Base-by-base conservation (phyloP, 2,329 filamentous ascomycete species). In the Cladophialophora carrionii region DNA sequence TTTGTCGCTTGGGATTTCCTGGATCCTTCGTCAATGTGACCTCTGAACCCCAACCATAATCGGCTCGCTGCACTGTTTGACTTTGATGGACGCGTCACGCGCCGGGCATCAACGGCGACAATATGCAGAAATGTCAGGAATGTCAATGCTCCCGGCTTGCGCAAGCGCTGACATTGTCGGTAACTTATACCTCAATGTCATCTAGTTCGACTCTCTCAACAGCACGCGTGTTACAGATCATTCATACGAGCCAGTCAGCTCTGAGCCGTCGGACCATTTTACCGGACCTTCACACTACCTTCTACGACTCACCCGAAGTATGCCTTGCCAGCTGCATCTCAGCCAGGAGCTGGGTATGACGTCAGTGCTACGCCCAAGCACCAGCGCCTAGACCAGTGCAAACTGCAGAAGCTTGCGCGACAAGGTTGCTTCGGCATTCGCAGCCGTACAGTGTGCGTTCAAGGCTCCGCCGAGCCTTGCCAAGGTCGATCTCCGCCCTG, bases 401-500 rank as follows among this genome's bases (percentile, higher is more conserved):
- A 51, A 14, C 48, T 51, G 24, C 48, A 51, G 48, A 51, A 51
- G 48, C 24, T 24, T 20, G 48, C n/a, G 12, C 55, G 46, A 32
- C 29, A 31, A 43, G 43, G 29, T 58, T 43, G 22, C 26, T 24
- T 48, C 56, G 56, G 37, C 43, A 53, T 31, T 17, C 6, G 22
- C 31, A 32, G 14, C n/a, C 37, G 22, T 20, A n/a, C 26, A 31
- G 8, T 14, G 29, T 20, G 22, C 17, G 4, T 9, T 58, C 41
- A 26, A 49, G 43, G 46, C 46, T 32, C 56, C 56, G 56, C 56
- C 41, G 24, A 58, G 56, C 29, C 26, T 51, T 14, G 43, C 56
- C 56, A 58, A 58, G 41, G 26, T 12, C 46, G 56, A 58, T 58
- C 56, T 58, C 56, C 56, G 56, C 56, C 41, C 56, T 58, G 32